Evolutionary conservation across 805 yeast species (phyloP).

Genomic region (Starmera amethionina): DNA sequence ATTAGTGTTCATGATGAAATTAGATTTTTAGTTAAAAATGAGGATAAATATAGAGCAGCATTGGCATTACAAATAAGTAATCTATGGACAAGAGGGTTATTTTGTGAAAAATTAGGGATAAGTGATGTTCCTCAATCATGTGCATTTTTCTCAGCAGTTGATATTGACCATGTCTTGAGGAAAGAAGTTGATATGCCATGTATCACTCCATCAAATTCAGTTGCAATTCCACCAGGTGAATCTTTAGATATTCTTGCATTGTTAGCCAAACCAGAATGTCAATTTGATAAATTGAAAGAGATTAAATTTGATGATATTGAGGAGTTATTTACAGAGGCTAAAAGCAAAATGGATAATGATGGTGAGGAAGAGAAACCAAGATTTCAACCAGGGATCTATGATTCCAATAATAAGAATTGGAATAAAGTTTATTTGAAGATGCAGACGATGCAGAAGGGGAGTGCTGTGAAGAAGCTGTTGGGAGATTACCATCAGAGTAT

Average conservation of each 20-base stretch:
- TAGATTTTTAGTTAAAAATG: slow-evolving; percentile 64
- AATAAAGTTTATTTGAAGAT: too few species aligned
- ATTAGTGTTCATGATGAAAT: slow-evolving; percentile 95
- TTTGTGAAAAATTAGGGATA: slow-evolving; percentile 86
- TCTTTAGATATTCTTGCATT: slow-evolving; percentile 51
- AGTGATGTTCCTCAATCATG: slow-evolving; percentile 86
- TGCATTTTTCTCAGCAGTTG: slow-evolving; percentile 93
- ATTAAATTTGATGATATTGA: slow-evolving; percentile 4
- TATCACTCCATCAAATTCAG: slow-evolving; percentile 78
- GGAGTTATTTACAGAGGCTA: too few species aligned
- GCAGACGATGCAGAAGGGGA: too few species aligned
- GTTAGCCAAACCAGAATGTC: slow-evolving; percentile 27
- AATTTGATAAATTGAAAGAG: slow-evolving; percentile 8
- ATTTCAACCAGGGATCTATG: too few species aligned
- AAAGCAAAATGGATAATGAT: too few species aligned
- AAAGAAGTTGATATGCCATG: slow-evolving; percentile 92
- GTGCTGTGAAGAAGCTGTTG: too few species aligned
- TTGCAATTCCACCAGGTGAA: slow-evolving; percentile 70
- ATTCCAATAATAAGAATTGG: too few species aligned
- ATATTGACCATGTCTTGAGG: slow-evolving; percentile 77
- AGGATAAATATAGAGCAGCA: slow-evolving; percentile 69
- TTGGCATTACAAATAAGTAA: slow-evolving; percentile 82
- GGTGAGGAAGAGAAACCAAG: too few species aligned
- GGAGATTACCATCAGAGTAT: too few species aligned
- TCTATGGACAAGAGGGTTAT: slow-evolving; percentile 93